Percentiles rank a stretch among this genome's conserved stretches.
Evolutionary conservation across 2,329 filamentous ascomycete genomes (phyloP).

Genomic region (Rhynchosporium secalis): DNA sequence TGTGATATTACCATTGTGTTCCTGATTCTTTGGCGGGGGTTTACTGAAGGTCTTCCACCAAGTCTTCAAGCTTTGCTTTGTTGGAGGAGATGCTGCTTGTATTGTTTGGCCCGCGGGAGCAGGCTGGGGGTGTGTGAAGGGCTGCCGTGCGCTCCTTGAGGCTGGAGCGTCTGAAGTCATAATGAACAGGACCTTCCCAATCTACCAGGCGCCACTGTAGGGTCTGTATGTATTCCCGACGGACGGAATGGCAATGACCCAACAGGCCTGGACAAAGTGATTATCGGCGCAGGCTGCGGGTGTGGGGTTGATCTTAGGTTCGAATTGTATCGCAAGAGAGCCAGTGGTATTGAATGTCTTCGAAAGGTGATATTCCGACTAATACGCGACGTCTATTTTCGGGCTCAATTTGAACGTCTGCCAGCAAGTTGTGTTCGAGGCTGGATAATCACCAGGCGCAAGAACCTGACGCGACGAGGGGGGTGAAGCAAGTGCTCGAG

Average conservation of each 20-base stretch:
- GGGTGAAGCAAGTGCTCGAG: slow-evolving; percentile 24
- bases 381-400: slow-evolving; percentile 16
- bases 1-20: slow-evolving; percentile 50
- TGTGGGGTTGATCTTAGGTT: slow-evolving; percentile 11
- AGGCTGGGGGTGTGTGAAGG: slow-evolving; percentile 36
- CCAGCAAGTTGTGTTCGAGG: slow-evolving; percentile 14
- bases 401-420: slow-evolving; percentile 10
- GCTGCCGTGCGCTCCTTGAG: slow-evolving; percentile 35
- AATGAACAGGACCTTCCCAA: slow-evolving; percentile 20
- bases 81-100: slow-evolving; percentile 66
- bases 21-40: slow-evolving; percentile 59
- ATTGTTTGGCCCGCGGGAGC: slow-evolving; percentile 28
- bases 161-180: slow-evolving; percentile 34
- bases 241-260: slow-evolving; percentile 24
- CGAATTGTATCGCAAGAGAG: background rate
- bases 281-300: slow-evolving; percentile 21
- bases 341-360: background rate
- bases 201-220: slow-evolving; percentile 26
- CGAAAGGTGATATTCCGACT: background rate
- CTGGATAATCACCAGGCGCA: slow-evolving; percentile 25
- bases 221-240: slow-evolving; percentile 18
- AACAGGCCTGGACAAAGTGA: slow-evolving; percentile 22
- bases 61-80: slow-evolving; percentile 83
- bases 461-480: slow-evolving; percentile 31
- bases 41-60: slow-evolving; percentile 96